Evolutionary conservation across 768 basidiomycete species (phyloP), one percentile per base, ranked within the genome.

Genomic region (Xerocomus brunneocitrinus): DNA sequence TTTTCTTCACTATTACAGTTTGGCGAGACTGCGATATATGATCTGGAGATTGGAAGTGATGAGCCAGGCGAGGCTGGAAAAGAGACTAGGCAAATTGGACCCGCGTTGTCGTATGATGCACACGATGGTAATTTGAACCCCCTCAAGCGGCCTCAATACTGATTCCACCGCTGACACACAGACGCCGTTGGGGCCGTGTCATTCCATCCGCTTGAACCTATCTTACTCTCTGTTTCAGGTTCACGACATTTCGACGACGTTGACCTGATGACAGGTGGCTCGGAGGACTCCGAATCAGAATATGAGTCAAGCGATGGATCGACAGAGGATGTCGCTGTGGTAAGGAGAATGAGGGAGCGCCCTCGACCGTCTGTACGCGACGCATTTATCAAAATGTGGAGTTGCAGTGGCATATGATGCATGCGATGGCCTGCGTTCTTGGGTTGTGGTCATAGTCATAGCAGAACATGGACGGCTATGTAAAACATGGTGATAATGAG

Each of bases 181-280:
- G 91, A 93, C 65, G 79, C 86, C 3, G 69, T 93, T 8, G 85
- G 89, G 1, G 83, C 85, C 1, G 82, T 88, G 1, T 69, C 79
- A 1, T 89, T 94, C 60, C 86, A 93, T 58, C 90, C 91, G 0
- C 67, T 78, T 27, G 71, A 73, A 9, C 72, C 90, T 0, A 47
- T 73, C 3, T 59, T 92, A 3, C 64, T 89, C 19, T 85, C 89
- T 0, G 77, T 78, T 1, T 86, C 90, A 0, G 92, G 92, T 2
- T 91, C 92, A 6, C 72, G 91, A n/a, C 82, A 87, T 66, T 89
- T 89, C 61, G 68, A 73, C 14, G 51, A 50, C 2, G 31, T 25
- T 0, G 40, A 5, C 5, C 8, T 19, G 16, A 22, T 24, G 9
- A 34, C 13, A 4, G 22, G 32, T 46, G 34, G 3, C 19, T 44